A percentile compares a stretch with the other conserved stretches of the same genome.
phyloP scores from a whole-genome alignment of 1,139 yeast genomes.

The Geotrichum aggregatum region DNA sequence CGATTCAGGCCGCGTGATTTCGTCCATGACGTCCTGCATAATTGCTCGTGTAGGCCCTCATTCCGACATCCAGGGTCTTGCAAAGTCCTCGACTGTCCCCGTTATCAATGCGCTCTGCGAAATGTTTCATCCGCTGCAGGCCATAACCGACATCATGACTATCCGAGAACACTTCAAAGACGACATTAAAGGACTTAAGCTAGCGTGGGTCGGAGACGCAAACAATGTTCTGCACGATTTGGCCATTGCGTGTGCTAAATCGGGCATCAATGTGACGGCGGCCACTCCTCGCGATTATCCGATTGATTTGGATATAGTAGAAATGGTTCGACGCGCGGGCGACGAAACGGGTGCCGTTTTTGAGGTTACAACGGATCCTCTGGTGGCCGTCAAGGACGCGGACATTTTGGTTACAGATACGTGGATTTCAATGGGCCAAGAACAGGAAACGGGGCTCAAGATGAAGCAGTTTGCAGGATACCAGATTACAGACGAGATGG shows the following conservation, averaged over 20 bases:
- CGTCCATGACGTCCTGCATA: slow-evolving; percentile 91
- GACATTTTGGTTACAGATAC: slow-evolving; percentile 93
- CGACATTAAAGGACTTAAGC: slow-evolving; percentile 57
- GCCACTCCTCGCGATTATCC: slow-evolving; percentile 77
- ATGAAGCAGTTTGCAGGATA: slow-evolving; percentile 79
- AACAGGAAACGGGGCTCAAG: slow-evolving; percentile 64
- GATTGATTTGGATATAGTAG: slow-evolving; percentile 55
- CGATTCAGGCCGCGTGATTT: slow-evolving; percentile 82
- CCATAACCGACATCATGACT: slow-evolving; percentile 84
- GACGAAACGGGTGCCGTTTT: slow-evolving; percentile 52
- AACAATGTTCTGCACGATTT: slow-evolving; percentile 93
- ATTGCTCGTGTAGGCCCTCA: slow-evolving; percentile 94
- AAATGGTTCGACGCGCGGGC: slow-evolving; percentile 53
- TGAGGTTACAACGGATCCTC: slow-evolving; percentile 68
- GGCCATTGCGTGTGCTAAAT: slow-evolving; percentile 81
- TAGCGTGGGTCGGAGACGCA: slow-evolving; percentile 96
- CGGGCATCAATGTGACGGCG: slow-evolving; percentile 76
- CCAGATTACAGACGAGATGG: slow-evolving; percentile 71
- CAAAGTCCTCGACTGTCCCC: slow-evolving; percentile 69
- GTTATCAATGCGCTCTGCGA: slow-evolving; percentile 92
- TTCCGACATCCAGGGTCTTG: slow-evolving; percentile 71
- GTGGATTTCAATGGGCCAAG: slow-evolving; percentile 98
- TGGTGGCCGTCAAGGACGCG: slow-evolving; percentile 64
- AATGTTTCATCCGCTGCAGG: slow-evolving; percentile 89
- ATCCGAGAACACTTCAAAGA: slow-evolving; percentile 66